Evolutionary conservation across 495 filamentous ascomycete species (phyloP), one percentile per base, ranked within the genome.

Genomic region (Filosporella fistucella): DNA sequence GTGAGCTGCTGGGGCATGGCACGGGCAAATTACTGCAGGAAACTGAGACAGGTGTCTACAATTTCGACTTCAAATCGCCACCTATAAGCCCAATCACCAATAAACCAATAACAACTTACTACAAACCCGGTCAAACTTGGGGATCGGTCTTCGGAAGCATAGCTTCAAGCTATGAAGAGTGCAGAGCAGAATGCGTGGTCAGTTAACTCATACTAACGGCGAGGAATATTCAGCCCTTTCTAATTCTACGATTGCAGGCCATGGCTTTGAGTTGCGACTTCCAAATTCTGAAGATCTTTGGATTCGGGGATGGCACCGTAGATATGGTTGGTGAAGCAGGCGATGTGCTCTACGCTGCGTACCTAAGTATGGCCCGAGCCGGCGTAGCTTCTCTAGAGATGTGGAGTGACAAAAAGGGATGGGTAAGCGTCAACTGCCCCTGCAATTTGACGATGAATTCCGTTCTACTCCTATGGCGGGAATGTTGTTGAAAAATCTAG

Each of bases 21-120:
- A 96, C 91, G 25, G 91, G 93, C 18, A 98, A 98, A 65, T 76
- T 96, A 1, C 75, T 98, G 3, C 90, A 95, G 64, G 91, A 96
- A 62, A 95, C 86, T 1, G 71, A 81, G 0, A 77, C 82, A 0
- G 89, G 88, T 4, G 67, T 75, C 24, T 96, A 79, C 70, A 98
- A 98, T 70, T 97, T 97, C 57, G 84, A 96, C 52, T 62, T 75
- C 7, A 63, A 76, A 21, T 84, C 86, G 54, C 91, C 89, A 2
- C 91, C 91, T 3, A 69, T 89, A 47, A 89, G 76, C 55, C 91
- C 90, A 1, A 61, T 96, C 13, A 87, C 82, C 6, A 72, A 75
- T 20, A 85, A 90, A 62, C 86, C 88, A 6, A 67, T 95, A 18
- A 76, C 75, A 3, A 90, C 86, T 5, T 96, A 82, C 78, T 97